Evolutionary conservation across 176 grass and related monocot species (phyloP).

Genomic region (Oropetium thomaeum): DNA sequence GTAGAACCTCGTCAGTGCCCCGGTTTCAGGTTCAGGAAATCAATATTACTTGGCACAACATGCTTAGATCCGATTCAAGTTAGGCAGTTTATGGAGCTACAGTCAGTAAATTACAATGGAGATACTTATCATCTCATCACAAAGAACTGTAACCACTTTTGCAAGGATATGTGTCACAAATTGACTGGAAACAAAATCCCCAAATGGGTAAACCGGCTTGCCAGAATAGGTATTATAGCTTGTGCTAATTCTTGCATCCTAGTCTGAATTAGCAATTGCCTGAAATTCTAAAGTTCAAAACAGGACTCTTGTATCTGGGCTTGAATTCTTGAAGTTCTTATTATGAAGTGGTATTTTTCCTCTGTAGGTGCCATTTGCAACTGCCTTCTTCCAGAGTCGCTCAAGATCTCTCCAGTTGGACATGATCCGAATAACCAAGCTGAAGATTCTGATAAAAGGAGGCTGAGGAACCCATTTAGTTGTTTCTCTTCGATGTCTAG

Average conservation of each 20-base stretch:
- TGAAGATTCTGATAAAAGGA: constrained; percentile 73
- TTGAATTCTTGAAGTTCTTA: background rate
- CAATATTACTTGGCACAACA: constrained; percentile 89
- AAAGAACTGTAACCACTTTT: constrained; percentile 99
- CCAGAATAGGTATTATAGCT: constrained; percentile 70
- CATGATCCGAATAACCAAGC: constrained; percentile 65
- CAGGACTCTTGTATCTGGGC: background rate
- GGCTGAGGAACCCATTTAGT: constrained; percentile 65
- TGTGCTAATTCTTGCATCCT: background rate
- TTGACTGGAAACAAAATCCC: constrained; percentile 81
- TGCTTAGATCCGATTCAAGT: constrained; percentile 78
- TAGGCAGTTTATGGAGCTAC: constrained; percentile 89
- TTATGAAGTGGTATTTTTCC: background rate
- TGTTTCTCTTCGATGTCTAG: constrained; percentile 91
- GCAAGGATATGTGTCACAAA: constrained; percentile 91
- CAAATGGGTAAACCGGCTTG: constrained; percentile 94
- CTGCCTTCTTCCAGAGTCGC: constrained; percentile 74
- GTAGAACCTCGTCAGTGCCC: constrained; percentile 89
- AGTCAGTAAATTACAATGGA: constrained; percentile 88
- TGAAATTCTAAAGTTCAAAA: background rate
- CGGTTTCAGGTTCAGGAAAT: constrained; percentile 92
- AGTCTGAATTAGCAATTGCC: background rate
- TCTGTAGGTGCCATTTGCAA: constrained; percentile 82
- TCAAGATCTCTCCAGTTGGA: constrained; percentile 76
- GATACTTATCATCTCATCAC: constrained; percentile 90